Evolutionary conservation across 495 filamentous ascomycete species (phyloP).

Genomic region (Talaromyces stipitatus): DNA sequence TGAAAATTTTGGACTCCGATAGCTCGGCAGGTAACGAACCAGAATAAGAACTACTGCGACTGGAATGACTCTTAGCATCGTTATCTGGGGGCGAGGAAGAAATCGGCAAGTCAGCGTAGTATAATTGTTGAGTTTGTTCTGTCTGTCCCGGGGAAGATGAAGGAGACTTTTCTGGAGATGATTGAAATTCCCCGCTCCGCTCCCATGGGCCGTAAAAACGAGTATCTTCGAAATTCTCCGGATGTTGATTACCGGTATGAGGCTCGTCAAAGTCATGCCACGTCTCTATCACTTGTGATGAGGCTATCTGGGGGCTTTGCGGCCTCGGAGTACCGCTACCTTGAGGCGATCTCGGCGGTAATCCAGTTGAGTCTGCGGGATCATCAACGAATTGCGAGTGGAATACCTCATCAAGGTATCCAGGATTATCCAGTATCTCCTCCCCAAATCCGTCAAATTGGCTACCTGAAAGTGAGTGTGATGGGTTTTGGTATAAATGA

Average conservation of each 20-base stretch:
- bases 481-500: slow-evolving; percentile 18
- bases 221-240: not conserved
- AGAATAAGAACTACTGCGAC: not conserved
- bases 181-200: not conserved
- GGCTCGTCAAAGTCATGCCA: slow-evolving; percentile 6
- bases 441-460: slow-evolving; percentile 23
- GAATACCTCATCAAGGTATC: slow-evolving; percentile 41
- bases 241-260: not conserved
- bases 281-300: not conserved
- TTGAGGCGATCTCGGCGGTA: slow-evolving; percentile 1
- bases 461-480: slow-evolving; percentile 21
- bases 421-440: slow-evolving; percentile 37
- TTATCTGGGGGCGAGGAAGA: not conserved
- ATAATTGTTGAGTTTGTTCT: not conserved
- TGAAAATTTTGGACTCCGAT: slow-evolving; percentile 71
- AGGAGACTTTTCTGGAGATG: not conserved
- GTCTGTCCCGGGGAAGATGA: not conserved
- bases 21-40: slow-evolving; percentile 41
- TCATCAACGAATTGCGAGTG: slow-evolving; percentile 38
- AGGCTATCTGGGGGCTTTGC: slow-evolving; percentile 6
- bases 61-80: not conserved
- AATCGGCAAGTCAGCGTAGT: not conserved
- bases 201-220: not conserved
- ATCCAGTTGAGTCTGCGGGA: slow-evolving; percentile 14
- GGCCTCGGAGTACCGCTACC: slow-evolving; percentile 12